Evolutionary conservation across 345 rosid genomes (phyloP), one percentile per base, ranked within the genome.

Genomic region (Bruguiera gymnorhiza): DNA sequence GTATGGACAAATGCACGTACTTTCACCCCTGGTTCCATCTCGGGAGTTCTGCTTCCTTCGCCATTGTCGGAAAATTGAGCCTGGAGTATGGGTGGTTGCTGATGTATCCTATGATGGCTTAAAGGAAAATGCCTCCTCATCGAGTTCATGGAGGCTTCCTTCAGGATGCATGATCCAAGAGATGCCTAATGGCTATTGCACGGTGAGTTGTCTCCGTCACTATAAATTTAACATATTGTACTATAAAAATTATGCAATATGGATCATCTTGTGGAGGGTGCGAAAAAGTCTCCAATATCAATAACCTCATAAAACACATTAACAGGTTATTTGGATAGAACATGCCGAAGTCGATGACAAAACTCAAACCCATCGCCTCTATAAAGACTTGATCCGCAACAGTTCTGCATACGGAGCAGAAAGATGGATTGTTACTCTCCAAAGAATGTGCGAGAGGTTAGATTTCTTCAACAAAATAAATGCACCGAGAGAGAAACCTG

Each of bases 241-340:
- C 5, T 1, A 13, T 13, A 43, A 13, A 43, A 43, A 43, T 43
- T 43, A 13, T 43, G 50, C 18, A 43, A 13, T 13, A 13, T 3
- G 13, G 18, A 11, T 3, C 5, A 43, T 13, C 18, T 43, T 43
- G 50, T 13, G 50, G 50, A 34, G 18, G 18, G 4, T 43, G 50
- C 18, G 18, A 43, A 43, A 43, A 43, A 13, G 50, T 43, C 18
- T 11, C 50, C 16, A 43, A 43, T 11, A 3, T 43, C 16, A 43
- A 13, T 13, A 43, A 13, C 50, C 16, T 43, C 50, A 43, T 1
- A 37, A 20, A 57, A 37, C 19, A 24, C 8, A 37, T 57, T 2
- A 46, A 50, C 63, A 91, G 98, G 87, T 92, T 27, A 87, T 77
- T 8, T 92, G 97, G 97, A 75, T 92, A 4, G 98, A 90, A 63